A percentile compares a stretch with the other conserved stretches of the same genome.
Conservation (phyloP, 2,329 filamentous ascomycete genomes). For the Colletotrichum viniferum region DNA sequence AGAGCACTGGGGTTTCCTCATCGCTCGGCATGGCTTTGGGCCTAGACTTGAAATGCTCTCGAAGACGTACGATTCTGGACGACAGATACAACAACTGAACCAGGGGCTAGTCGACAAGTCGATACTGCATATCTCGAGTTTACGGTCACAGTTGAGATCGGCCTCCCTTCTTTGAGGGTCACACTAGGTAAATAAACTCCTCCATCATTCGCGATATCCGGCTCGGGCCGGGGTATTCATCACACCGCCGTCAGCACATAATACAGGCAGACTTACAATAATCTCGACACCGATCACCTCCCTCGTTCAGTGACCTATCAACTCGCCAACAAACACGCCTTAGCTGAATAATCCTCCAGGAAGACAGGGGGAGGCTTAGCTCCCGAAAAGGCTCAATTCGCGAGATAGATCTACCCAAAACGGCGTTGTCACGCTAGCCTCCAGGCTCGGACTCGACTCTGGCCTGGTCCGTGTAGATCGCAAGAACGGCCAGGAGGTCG, state of each 20-base stretch:
- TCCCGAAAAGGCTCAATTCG: background rate
- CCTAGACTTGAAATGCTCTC: background rate
- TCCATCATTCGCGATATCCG: background rate
- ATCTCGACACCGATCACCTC: background rate
- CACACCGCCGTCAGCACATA: background rate
- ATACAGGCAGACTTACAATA: background rate
- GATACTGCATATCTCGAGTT: background rate
- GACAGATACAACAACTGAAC: background rate
- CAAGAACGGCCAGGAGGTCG: background rate
- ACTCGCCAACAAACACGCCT: background rate
- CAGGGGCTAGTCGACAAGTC: background rate
- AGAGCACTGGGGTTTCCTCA: constrained; percentile 11
- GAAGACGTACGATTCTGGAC: background rate
- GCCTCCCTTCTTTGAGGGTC: background rate
- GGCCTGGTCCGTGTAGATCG: background rate
- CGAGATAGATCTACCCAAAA: background rate
- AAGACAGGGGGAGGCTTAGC: background rate
- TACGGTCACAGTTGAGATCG: background rate
- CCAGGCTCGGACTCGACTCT: background rate
- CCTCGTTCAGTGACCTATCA: background rate
- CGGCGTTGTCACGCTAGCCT: background rate
- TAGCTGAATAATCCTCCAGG: background rate
- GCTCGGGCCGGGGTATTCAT: background rate
- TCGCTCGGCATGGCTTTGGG: background rate
- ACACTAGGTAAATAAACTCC: background rate